phyloP scores from a whole-genome alignment of 148 eudicot species.

The Nepenthes gracilis region DNA sequence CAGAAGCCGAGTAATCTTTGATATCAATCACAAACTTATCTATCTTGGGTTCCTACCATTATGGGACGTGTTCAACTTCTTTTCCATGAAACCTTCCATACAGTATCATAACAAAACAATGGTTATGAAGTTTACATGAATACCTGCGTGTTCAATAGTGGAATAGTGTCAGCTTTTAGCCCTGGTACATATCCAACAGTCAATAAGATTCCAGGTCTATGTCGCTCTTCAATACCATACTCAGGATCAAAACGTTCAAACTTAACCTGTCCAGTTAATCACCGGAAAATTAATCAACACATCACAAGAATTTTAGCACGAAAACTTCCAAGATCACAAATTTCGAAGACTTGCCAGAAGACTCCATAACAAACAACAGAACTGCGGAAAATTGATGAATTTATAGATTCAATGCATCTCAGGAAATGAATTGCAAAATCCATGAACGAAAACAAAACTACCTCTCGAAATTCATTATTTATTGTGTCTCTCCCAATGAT shows the following conservation, averaged over 20 bases:
- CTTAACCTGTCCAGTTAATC: slow-evolving; percentile 13
- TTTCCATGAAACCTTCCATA: background rate
- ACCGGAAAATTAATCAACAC: background rate
- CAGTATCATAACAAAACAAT: background rate
- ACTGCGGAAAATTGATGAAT: background rate
- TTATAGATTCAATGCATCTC: background rate
- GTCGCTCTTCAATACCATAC: background rate
- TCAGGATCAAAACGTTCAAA: slow-evolving; percentile 6
- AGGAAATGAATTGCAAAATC: background rate
- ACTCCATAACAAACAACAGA: no score
- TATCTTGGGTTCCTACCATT: slow-evolving; percentile 17
- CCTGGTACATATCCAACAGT: slow-evolving; percentile 85
- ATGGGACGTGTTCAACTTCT: background rate
- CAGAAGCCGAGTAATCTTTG: slow-evolving; percentile 33
- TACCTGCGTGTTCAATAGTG: slow-evolving; percentile 13
- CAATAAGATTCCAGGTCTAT: slow-evolving; percentile 35
- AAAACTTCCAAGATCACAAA: background rate
- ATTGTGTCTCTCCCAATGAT: slow-evolving; percentile 59
- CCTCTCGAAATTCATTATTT: slow-evolving; percentile 59
- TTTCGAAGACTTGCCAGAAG: no score
- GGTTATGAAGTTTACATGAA: background rate
- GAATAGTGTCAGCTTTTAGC: slow-evolving; percentile 41
- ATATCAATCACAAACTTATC: slow-evolving; percentile 66
- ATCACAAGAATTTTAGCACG: background rate
- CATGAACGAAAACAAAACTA: slow-evolving; percentile 1